Evolutionary conservation across 805 yeast genomes (phyloP), one percentile per base, ranked within the genome.

Genomic region (Lachancea kluyveri): DNA sequence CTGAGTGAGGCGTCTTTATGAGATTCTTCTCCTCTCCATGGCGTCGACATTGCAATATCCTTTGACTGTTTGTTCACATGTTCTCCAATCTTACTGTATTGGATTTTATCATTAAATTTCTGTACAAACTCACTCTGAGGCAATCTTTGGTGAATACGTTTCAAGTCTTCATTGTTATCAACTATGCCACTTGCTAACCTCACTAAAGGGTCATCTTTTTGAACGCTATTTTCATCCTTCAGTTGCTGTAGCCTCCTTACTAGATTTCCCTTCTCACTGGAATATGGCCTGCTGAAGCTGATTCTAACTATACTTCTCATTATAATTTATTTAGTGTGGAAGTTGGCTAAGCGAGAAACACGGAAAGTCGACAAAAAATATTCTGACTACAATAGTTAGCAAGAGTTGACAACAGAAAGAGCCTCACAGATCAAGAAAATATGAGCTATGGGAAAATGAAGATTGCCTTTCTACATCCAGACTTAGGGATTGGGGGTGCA

Each of bases 401-500:
- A 9, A 5, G 12, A 3, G 7, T 3, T 9, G 3, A 3, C n/a
- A 6, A 4, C 13, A 22, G 24, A 22, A 4, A 22, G 13, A 22
- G 14, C 15, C 7, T 4, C 7, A 9, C 13, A 22, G 7, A 22
- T 3, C 11, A 3, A 4, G 8, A 22, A 17, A 20, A 26, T 4
- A 16, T 6, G 8, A 19, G 15, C 20, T 5, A 9, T n/a, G 16
- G 21, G 14, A 28, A 28, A 13, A 48, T 72, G 68, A 75, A 67
- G 38, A 69, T 90, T 21, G 96, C 96, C 2, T 84, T 92, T 46
- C 60, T 92, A 4, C 98, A 92, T 52, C 98, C 98, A 0, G 98
- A 92, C 60, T 62, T 92, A 33, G 98, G 98, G 0, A 90, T 90
- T 36, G 98, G 87, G 43, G 99, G 99, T 4, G 99, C 99, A 1